A percentile compares a stretch with the other conserved stretches of the same genome.
Evolutionary conservation across 306 rosid genomes (phyloP).

Genomic region (Pterocarpus santalinus): DNA sequence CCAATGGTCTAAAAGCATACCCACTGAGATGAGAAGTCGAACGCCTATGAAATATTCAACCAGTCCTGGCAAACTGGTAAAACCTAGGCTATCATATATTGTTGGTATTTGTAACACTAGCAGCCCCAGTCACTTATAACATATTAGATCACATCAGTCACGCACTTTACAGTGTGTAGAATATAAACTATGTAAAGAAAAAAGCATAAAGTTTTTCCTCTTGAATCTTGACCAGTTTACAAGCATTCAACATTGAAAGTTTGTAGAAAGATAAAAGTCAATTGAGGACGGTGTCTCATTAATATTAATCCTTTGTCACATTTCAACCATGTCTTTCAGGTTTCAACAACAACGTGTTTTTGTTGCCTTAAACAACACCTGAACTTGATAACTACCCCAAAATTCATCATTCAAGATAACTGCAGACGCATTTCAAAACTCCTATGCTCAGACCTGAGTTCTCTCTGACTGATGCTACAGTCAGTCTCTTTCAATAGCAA

Average conservation of each 20-base stretch:
- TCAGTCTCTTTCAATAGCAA: slow-evolving; percentile 34
- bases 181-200: slow-evolving; percentile 25
- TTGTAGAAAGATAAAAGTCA: slow-evolving; percentile 1
- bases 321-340: slow-evolving; percentile 21
- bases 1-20: neutral
- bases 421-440: slow-evolving; percentile 22
- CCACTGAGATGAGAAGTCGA: slow-evolving; percentile 18
- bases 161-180: slow-evolving; percentile 17
- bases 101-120: slow-evolving; percentile 23
- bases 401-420: slow-evolving; percentile 22
- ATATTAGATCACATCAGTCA: slow-evolving; percentile 6
- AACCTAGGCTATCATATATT: neutral
- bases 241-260: slow-evolving; percentile 15
- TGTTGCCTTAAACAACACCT: slow-evolving; percentile 20
- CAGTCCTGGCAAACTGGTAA: slow-evolving; percentile 2
- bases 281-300: slow-evolving; percentile 22
- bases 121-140: slow-evolving; percentile 11
- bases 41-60: slow-evolving; percentile 1
- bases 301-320: slow-evolving; percentile 23
- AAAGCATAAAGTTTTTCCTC: slow-evolving; percentile 8
- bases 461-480: slow-evolving; percentile 16
- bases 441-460: slow-evolving; percentile 20
- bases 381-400: slow-evolving; percentile 29
- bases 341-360: slow-evolving; percentile 14
- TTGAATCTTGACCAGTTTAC: slow-evolving; percentile 18